Base-by-base conservation (phyloP, 257 asterid genomes). In the Paraleonurus japonicus region DNA sequence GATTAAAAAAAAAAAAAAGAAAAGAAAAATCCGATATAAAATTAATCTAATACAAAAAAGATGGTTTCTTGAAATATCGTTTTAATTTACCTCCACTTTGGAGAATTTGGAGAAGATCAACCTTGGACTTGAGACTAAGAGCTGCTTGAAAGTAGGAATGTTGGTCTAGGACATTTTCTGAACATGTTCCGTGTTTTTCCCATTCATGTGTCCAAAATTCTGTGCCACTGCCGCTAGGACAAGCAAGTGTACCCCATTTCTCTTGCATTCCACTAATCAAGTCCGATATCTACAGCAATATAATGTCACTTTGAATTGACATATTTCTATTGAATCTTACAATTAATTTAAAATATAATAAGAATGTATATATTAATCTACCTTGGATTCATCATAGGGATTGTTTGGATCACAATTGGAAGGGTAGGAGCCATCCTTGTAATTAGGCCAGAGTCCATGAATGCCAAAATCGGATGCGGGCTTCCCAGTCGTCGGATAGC, bases 201-300 rank as follows among this genome's bases (percentile, higher is more conserved):
- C 96, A 92, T 72, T 92, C 97, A 30, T 87, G 97, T 7, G 92
- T 59, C 97, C 96, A 92, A 57, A 89, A 92, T 12, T 88, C 62
- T 1, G 86, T 27, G 53, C 97, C 97, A 2, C 74, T 81, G 69
- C 69, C 72, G 79, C 96, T 92, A 1, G 97, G 97, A 39, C 96
- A 92, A 3, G 96, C 79, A 7, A 92, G 79, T 0, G 96, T 77
- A 1, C 96, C 87, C 96, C 97, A 92, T 17, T 79, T 61, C 65
- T 74, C 63, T 8, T 92, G 88, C 95, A 92, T 79, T 71, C 86
- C 85, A 71, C 92, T 83, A 0, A 83, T 78, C 69, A 92, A 69
- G 63, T 92, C 93, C 2, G 92, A 85, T n/a, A 89, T 48, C 97
- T 92, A 57, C 54, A 61, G 4, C 0, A 13, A 41, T 5, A 5